Percentiles rank a stretch among this genome's conserved stretches.
Evolutionary conservation across 2,329 filamentous ascomycete species (phyloP).

Genomic region (Pseudopithomyces chartarum): DNA sequence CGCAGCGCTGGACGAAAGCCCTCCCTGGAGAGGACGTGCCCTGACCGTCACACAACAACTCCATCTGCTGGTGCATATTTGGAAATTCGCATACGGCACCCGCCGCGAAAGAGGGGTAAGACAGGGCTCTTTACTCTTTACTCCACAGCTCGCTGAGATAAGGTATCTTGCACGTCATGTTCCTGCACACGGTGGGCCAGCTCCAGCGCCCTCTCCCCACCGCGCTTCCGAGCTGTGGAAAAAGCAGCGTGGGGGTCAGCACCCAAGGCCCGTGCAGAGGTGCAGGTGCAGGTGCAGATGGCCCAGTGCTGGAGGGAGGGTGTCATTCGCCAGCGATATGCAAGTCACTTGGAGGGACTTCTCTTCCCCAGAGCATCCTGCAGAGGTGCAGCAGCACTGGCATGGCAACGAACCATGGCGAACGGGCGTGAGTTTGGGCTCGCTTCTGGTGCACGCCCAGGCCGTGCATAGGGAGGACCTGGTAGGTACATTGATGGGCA

Average conservation of each 20-base stretch:
- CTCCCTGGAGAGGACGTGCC: too few species aligned
- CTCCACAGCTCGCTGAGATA: slow-evolving; percentile 24
- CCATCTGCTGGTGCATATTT: background rate
- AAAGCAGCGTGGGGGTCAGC: slow-evolving; percentile 37
- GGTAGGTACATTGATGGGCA: background rate
- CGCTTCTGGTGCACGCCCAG: slow-evolving; percentile 19
- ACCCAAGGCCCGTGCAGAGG: slow-evolving; percentile 3
- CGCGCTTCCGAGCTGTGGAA: slow-evolving; percentile 20
- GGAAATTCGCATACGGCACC: background rate
- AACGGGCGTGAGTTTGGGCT: slow-evolving; percentile 21
- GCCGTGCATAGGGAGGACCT: too few species aligned
- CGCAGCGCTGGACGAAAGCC: background rate
- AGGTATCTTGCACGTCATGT: slow-evolving; percentile 28
- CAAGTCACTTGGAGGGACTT: slow-evolving; percentile 37
- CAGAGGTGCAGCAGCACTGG: slow-evolving; percentile 2
- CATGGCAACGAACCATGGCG: slow-evolving; percentile 21
- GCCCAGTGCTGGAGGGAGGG: background rate
- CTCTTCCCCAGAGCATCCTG: slow-evolving; percentile 16
- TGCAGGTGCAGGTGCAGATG: background rate
- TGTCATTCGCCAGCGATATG: slow-evolving; percentile 24
- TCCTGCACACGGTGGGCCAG: slow-evolving; percentile 29
- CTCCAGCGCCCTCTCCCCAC: slow-evolving; percentile 16
- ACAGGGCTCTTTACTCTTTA: background rate
- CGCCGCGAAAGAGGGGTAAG: slow-evolving; percentile 5
- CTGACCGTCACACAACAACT: slow-evolving; percentile 5